These are phyloP conservation scores for Ganoderma boninense DNA, from an alignment of 1,284 basidiomycete species.

Conservation along the genomic window DNA sequence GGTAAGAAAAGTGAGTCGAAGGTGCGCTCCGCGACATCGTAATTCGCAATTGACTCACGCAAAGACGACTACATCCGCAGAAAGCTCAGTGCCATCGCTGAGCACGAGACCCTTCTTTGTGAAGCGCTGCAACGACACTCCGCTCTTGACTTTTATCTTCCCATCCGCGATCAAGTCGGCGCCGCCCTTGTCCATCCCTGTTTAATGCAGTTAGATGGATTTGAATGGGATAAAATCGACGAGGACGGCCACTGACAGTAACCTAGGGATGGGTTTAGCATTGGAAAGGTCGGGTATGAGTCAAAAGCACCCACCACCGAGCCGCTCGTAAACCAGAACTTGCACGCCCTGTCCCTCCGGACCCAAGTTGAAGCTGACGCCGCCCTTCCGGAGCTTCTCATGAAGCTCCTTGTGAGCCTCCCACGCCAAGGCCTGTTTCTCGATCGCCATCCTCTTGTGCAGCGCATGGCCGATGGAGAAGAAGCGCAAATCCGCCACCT, in stretches of 20 bases:
- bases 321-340: slow-evolving; percentile 45
- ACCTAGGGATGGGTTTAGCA: slow-evolving; percentile 1
- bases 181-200: slow-evolving; percentile 46
- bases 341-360: slow-evolving; percentile 61
- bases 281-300: too few species aligned
- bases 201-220: background rate
- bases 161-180: slow-evolving; percentile 47
- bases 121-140: slow-evolving; percentile 45
- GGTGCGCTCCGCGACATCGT: background rate
- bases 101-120: slow-evolving; percentile 54
- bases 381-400: slow-evolving; percentile 62
- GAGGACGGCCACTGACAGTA: slow-evolving; percentile 20
- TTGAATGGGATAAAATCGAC: background rate
- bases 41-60: slow-evolving; percentile 36
- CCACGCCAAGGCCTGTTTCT: slow-evolving; percentile 33
- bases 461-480: slow-evolving; percentile 50
- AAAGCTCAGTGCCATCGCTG: slow-evolving; percentile 63
- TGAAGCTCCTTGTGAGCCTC: slow-evolving; percentile 53
- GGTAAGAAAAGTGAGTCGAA: background rate
- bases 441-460: slow-evolving; percentile 42
- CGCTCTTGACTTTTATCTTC: slow-evolving; percentile 60
- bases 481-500: slow-evolving; percentile 56
- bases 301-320: slow-evolving; percentile 19
- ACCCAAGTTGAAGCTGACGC: slow-evolving; percentile 66
- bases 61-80: slow-evolving; percentile 56